Base-by-base conservation (phyloP, 148 eudicot species). In the Silene conica region DNA sequence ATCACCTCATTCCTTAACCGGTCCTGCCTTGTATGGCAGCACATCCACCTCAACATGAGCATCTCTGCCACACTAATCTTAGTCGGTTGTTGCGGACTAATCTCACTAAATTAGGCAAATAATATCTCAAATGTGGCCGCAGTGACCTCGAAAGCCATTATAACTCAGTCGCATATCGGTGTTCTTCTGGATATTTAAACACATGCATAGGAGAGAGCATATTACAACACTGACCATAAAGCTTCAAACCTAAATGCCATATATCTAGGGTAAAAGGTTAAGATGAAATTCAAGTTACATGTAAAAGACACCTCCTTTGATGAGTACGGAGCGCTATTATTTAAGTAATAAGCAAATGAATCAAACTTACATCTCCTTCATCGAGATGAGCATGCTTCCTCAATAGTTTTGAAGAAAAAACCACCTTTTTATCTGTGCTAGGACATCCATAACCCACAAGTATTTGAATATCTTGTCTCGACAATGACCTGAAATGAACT, bases 381-480 rank as follows among this genome's bases (percentile, higher is more conserved):
- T 94, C 96, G 60, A 94, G 89, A 76, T 95, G 97, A 72, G 82
- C 92, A 62, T 85, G 83, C 76, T 95, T 95, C 82, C 98, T 84
- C 78, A 95, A 79, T 79, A 95, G 75, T 73, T 95, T 95, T 18
- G 92, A 77, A 21, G 98, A 92, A 82, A 88, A 92, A 12, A 87
- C 90, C 64, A 89, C 93, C 88, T 84, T 92, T 80, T 85, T 95
- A 80, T 95, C 98, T 31, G 86, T 67, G 79, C 86, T 95, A 66
- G 97, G 86, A 80, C 98, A 95, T 79, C 98, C 98, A 82, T 87
- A 84, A 69, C 98, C 98, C 67, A 95, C 98, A 83, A 95, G 79
- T 74, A 84, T 45, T 82, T 92, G 97, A 71, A 95, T 88, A 87
- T 95, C 97, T 65, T 88, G 89, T 82, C 98, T 88, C 31, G 91